Base-by-base conservation (phyloP, 1,139 yeast species). In the Blastobotrys raffinosifermentans region DNA sequence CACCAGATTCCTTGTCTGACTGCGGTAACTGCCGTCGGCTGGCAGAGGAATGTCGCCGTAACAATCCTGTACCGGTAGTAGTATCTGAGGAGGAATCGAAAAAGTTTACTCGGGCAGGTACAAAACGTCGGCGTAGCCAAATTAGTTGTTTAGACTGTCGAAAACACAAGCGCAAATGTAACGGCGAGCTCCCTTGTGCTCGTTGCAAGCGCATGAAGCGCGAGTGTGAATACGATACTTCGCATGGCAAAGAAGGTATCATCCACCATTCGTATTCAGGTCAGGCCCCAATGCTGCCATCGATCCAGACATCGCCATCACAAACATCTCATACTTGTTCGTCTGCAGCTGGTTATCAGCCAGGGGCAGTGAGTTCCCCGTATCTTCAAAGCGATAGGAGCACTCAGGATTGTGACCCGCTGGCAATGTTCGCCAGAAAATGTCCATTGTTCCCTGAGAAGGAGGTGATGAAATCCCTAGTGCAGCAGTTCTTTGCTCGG, bases 61-160 rank as follows among this genome's bases (percentile, higher is more conserved):
- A 26, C 3, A 13, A 9, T 10, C 10, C 26, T 14, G 22, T 15
- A n/a, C 14, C 22, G 4, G 31, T 19, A 9, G 18, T 4, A 10
- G 13, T 15, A 16, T 9, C 13, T 8, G 26, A 26, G 8, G 26
- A 13, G 13, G 34, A 26, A 13, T 15, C 29, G 7, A 19, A 18
- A n/a, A 9, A 27, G 9, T 29, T 16, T 16, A 37, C 40, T 11
- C 21, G 22, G 19, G 40, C 40, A n/a, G 40, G 40, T 9, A 33
- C 32, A 4, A 37, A 37, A 20, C 34, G 40, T 4, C 32, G 37
- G 11, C 16, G 40, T 2, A 31, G 30, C 14, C 19, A 19, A 16
- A 17, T 19, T 6, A 37, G 40, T 29, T 37, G 40, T 19, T 14
- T 21, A 3, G n/a, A 25, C 14, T 37, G 40, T 21, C 37, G 40